Base-by-base conservation (phyloP, 805 yeast species). In the Nakazawaea wickerhamii region DNA sequence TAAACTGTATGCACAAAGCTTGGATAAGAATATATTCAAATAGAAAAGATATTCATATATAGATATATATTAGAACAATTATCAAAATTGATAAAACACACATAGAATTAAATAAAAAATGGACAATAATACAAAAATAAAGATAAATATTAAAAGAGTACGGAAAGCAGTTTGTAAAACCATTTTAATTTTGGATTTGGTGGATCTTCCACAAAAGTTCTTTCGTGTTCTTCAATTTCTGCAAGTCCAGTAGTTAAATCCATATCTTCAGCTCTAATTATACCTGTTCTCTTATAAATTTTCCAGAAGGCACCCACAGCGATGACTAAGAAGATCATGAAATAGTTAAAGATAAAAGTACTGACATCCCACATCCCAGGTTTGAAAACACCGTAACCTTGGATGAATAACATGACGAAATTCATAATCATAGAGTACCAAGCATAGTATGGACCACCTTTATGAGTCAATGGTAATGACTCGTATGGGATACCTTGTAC, bases 221-320 rank as follows among this genome's bases (percentile, higher is more conserved):
- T 40, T 47, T 73, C 79, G 48, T 73, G 77, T 35, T 67, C 73
- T 45, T 71, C 79, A 43, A 73, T 59, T 43, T 71, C 78, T 9
- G 60, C 70, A 5, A 73, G 51, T 9, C 72, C 77, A 7, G 71
- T 54, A 18, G 53, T 50, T 44, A 73, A 56, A 51, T 73, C 79
- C 14, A 75, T 77, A 13, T 68, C 72, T 14, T 56, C 64, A 11
- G 75, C 69, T 25, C 59, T 63, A 40, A 72, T 50, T 43, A 58
- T 57, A 39, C 62, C 64, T 9, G 71, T 60, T 47, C 57, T 60
- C 53, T 61, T 67, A 38, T 57, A 34, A 5, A 67, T 18, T 39
- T 68, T 67, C 70, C 71, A 68, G 38, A 58, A 48, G 17, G 55
- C 41, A 48, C 48, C 63, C n/a, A 61, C 56, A 5, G 54, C 65